Base-by-base conservation (phyloP, 2,329 filamentous ascomycete species). In the Penicillium sp. region DNA sequence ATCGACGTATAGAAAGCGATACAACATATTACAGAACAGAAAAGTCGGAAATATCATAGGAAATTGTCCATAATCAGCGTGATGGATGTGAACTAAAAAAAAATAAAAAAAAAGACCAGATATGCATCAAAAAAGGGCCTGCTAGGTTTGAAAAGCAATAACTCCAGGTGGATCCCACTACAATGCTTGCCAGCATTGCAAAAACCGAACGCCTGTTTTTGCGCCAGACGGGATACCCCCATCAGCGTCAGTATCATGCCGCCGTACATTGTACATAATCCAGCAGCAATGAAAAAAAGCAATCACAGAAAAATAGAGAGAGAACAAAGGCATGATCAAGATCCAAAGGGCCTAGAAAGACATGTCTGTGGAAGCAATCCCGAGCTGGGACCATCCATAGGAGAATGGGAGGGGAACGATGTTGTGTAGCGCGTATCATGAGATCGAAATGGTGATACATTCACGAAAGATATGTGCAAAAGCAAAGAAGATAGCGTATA, bases 361-460 rank as follows among this genome's bases (percentile, higher is more conserved):
- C 64, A 65, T 48, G 35, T 37, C 55, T 55, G 50, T 50, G 59
- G 45, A 50, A 44, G 2, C 1, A 53, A 39, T 25, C 21, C 44
- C 21, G 9, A 26, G 23, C 39, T 29, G 19, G 37, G 23, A 16
- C 27, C 16, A 23, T 54, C 42, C 57, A 52, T 54, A 48, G 55
- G 42, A 61, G 56, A 62, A 62, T 50, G 48, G 44, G 29, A 56
- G 7, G 39, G 45, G 37, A 60, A 25, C 23, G 46, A 27, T 47
- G 50, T 49, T 59, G 55, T 48, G 54, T 33, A 42, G 45, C 39
- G 37, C 55, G 55, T 54, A 55, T 60, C 51, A 45, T 59, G 57
- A 56, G 60, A 66, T 64, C 63, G 50, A 52, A 53, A 55, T 71
- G 68, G 67, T 72, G 59, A 64, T 71, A 72, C 67, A 73, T 69